Evolutionary conservation across 805 yeast genomes (phyloP).

Genomic region (Ogataea ganodermae): DNA sequence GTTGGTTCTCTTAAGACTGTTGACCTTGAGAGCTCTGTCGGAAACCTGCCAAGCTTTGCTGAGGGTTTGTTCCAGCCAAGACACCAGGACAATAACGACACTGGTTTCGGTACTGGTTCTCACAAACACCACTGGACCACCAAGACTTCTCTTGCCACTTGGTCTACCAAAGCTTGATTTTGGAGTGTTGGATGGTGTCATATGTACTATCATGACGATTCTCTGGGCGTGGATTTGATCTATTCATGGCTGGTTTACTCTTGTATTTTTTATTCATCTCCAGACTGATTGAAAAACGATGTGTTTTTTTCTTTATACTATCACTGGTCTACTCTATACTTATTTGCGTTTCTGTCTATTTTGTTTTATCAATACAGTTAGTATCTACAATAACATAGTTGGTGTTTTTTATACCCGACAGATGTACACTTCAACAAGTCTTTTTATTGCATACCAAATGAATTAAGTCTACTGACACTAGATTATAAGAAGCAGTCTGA

Average conservation of each 20-base stretch:
- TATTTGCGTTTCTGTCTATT: slow-evolving; percentile 14
- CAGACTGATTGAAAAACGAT: slow-evolving; percentile 3
- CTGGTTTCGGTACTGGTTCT: slow-evolving; percentile 52
- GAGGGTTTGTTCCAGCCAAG: slow-evolving; percentile 90
- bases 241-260: slow-evolving; percentile 1
- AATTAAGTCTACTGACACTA: too few species aligned
- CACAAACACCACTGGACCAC: slow-evolving; percentile 49
- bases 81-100: slow-evolving; percentile 78
- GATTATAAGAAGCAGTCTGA: too few species aligned
- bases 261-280: slow-evolving; percentile 8
- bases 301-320: not conserved
- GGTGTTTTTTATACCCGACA: too few species aligned
- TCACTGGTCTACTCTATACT: slow-evolving; percentile 6
- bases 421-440: too few species aligned
- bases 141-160: slow-evolving; percentile 44
- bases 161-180: slow-evolving; percentile 50
- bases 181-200: slow-evolving; percentile 9
- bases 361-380: slow-evolving; percentile 12
- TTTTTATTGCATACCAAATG: too few species aligned
- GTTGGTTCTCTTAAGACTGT: slow-evolving; percentile 50
- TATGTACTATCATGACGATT: slow-evolving; percentile 7
- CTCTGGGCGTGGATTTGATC: not conserved
- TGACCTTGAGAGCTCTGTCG: slow-evolving; percentile 37
- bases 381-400: not conserved
- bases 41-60: slow-evolving; percentile 37